phyloP scores from a whole-genome alignment of 1,284 basidiomycete species.

The Fomes fomentarius region DNA sequence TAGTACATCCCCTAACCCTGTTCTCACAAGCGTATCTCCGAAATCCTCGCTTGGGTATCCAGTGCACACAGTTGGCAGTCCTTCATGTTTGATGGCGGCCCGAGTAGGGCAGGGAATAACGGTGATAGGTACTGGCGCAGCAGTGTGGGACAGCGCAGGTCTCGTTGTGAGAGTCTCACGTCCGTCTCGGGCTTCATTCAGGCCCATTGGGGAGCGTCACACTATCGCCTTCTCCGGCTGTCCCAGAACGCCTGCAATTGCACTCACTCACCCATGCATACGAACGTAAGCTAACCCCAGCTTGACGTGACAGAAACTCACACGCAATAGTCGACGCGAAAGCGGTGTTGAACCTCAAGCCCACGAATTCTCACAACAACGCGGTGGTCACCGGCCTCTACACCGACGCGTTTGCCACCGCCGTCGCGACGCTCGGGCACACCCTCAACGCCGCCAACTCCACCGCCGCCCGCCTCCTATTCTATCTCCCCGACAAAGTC shows the following conservation, averaged over 20 bases:
- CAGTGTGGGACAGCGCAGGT: neutral
- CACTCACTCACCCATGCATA: neutral
- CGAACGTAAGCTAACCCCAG: neutral
- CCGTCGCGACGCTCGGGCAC: conserved; percentile 44
- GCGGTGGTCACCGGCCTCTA: conserved; percentile 46
- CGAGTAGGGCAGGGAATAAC: neutral
- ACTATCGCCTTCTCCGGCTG: neutral
- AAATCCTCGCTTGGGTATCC: too few relatives aligned
- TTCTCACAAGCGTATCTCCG: too few relatives aligned
- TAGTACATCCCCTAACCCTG: too few relatives aligned
- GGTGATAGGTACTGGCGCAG: neutral
- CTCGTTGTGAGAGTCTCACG: neutral
- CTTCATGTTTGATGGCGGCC: neutral
- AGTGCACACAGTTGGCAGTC: neutral
- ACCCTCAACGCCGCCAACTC: conserved; percentile 40
- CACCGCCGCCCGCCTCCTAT: conserved; percentile 37
- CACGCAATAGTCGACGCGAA: conserved; percentile 21
- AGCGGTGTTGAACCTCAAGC: conserved; percentile 2
- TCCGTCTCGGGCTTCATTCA: neutral
- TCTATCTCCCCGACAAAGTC: conserved; percentile 43
- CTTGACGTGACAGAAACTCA: conserved; percentile 14
- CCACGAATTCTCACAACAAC: conserved; percentile 26
- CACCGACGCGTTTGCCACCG: conserved; percentile 43
- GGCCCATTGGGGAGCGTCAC: neutral
- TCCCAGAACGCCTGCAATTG: neutral